phyloP scores from a whole-genome alignment of 345 rosid species.

The Stellera chamaejasme region DNA sequence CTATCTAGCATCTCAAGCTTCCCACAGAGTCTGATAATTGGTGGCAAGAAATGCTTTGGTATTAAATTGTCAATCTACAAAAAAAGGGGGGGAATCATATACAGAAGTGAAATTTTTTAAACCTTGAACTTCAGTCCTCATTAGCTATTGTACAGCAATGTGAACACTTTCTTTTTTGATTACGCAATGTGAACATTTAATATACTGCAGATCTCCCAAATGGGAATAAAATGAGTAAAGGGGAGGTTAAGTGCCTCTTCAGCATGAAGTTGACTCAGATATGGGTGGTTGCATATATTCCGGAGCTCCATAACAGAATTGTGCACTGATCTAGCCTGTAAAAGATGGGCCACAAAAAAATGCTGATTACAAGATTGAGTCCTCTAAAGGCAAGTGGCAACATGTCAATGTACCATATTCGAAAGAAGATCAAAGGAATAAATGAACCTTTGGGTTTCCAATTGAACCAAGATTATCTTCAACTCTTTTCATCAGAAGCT shows the following conservation, averaged over 20 bases:
- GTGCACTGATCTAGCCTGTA: constrained; percentile 79
- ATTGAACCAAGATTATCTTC: constrained; percentile 88
- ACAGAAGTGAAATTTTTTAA: not conserved
- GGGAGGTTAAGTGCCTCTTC: constrained; percentile 56
- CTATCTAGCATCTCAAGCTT: constrained; percentile 98
- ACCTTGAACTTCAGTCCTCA: not conserved
- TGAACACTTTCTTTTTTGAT: not conserved
- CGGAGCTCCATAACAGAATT: constrained; percentile 97
- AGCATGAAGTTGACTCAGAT: constrained; percentile 88
- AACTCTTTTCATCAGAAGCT: constrained; percentile 87
- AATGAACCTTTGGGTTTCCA: constrained; percentile 66
- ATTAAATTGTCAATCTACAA: constrained; percentile 63
- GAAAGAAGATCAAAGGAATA: not conserved
- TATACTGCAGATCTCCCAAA: constrained; percentile 3
- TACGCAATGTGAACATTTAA: not conserved
- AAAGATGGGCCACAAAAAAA: not conserved
- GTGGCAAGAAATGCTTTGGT: constrained; percentile 78
- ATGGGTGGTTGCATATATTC: constrained; percentile 93
- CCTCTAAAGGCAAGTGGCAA: not conserved
- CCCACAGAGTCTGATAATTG: constrained; percentile 76
- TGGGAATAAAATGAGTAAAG: constrained; percentile 7
- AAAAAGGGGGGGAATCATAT: constrained; percentile 10
- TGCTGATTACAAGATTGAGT: not conserved
- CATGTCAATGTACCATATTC: too few relatives aligned
- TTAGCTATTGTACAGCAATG: not conserved